A percentile compares a stretch with the other conserved stretches of the same genome.
phyloP scores from a whole-genome alignment of 2,329 filamentous ascomycete genomes.

The Aspergillus neotritici region DNA sequence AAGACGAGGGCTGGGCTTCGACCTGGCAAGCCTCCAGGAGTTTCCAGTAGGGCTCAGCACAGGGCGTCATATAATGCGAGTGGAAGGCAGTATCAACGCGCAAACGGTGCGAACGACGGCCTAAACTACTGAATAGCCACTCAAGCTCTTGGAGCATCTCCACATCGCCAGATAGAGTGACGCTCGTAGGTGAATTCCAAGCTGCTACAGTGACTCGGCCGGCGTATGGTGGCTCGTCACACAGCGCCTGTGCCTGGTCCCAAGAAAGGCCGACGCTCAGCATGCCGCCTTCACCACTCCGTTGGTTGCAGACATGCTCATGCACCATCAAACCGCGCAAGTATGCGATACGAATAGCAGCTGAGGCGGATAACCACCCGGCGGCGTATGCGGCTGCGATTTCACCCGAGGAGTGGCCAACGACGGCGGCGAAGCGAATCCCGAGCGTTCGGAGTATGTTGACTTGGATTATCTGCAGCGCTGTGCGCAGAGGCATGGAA shows the following conservation, averaged over 20 bases:
- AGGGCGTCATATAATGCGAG: conserved; percentile 14
- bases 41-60: conserved; percentile 3
- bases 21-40: conserved; percentile 1
- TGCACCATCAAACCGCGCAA: conserved; percentile 3
- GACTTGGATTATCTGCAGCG: conserved; percentile 2
- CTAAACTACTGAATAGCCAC: conserved; percentile 5
- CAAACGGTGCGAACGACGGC: conserved; percentile 1
- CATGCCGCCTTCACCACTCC: conserved; percentile 8
- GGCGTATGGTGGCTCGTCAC: background rate
- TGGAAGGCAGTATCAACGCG: conserved; percentile 16
- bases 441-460: conserved; percentile 2
- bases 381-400: conserved; percentile 25
- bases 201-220: background rate
- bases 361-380: conserved; percentile 12
- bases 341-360: conserved; percentile 13
- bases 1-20: background rate
- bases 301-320: no score
- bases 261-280: conserved; percentile 7
- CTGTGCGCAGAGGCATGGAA: conserved; percentile 3
- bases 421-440: conserved; percentile 13
- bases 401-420: conserved; percentile 28
- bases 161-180: conserved; percentile 5
- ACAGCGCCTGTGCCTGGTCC: conserved; percentile 6
- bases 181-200: conserved; percentile 3
- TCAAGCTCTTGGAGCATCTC: conserved; percentile 2